phyloP scores from a whole-genome alignment of 2,329 filamentous ascomycete genomes.

The Talaromyces sp. region DNA sequence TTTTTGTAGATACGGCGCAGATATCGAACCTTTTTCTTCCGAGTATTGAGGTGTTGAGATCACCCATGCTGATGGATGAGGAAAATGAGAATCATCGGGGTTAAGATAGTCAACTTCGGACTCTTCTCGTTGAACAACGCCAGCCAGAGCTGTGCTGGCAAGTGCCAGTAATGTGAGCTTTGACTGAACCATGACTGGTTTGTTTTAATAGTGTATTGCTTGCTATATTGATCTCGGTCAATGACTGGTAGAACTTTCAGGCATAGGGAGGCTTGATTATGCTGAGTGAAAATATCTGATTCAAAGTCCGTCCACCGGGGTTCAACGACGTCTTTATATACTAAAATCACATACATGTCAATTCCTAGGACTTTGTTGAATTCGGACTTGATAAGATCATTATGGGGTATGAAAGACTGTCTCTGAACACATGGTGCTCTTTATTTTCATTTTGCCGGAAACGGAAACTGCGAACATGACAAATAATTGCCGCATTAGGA shows the following conservation, averaged over 20 bases:
- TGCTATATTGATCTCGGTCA: neutral
- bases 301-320: neutral
- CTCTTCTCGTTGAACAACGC: constrained; percentile 8
- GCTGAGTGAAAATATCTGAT: neutral
- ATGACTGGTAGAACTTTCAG: too few species aligned
- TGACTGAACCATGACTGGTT: constrained; percentile 5
- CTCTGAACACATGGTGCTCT: neutral
- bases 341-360: neutral
- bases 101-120: neutral
- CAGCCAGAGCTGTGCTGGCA: constrained; percentile 9
- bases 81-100: neutral
- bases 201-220: neutral
- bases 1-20: neutral
- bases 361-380: neutral
- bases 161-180: constrained; percentile 10
- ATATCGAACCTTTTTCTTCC: neutral
- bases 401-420: neutral
- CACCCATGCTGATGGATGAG: neutral
- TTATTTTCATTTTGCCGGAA: constrained; percentile 7
- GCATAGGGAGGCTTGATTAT: neutral
- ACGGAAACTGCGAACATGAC: neutral
- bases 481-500: neutral
- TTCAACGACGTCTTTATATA: neutral
- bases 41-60: neutral
- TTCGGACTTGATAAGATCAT: neutral